Evolutionary conservation across 176 grass and related monocot genomes (phyloP).

Genomic region (Aegilops tauschii): DNA sequence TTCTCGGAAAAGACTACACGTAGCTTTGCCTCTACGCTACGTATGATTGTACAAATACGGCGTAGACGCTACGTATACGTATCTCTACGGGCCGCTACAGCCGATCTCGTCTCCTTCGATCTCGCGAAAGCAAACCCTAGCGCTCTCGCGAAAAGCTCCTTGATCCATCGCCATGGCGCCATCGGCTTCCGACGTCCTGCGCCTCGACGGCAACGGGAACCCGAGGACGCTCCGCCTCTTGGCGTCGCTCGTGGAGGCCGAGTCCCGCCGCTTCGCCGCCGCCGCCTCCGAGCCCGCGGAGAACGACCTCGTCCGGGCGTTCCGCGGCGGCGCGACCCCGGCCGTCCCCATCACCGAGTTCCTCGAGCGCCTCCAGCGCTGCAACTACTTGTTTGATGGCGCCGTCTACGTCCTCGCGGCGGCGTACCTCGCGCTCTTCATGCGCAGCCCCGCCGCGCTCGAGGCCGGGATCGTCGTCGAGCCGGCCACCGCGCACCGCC

Average conservation of each 20-base stretch:
- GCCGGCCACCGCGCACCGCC: neutral
- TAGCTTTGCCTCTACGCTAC: too few relatives aligned
- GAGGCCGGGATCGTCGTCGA: neutral
- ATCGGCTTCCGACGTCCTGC: neutral
- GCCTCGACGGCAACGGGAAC: neutral
- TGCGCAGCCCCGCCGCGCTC: neutral
- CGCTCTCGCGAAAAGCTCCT: neutral
- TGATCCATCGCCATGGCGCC: neutral
- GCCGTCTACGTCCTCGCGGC: neutral
- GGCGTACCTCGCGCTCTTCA: neutral
- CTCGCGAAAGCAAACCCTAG: neutral
- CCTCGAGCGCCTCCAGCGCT: neutral
- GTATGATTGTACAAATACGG: too few relatives aligned
- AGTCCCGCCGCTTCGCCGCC: neutral
- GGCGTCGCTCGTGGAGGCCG: neutral
- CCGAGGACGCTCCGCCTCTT: neutral
- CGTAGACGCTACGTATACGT: too few relatives aligned
- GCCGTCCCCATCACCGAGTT: neutral
- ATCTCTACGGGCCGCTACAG: too few relatives aligned
- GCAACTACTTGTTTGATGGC: neutral
- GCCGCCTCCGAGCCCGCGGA: neutral
- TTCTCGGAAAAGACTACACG: too few relatives aligned
- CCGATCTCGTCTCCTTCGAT: neutral
- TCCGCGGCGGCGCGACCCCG: neutral
- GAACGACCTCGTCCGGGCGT: neutral